A percentile compares a stretch with the other conserved stretches of the same genome.
Conservation (phyloP, 306 rosid genomes). For the Morella rubra region DNA sequence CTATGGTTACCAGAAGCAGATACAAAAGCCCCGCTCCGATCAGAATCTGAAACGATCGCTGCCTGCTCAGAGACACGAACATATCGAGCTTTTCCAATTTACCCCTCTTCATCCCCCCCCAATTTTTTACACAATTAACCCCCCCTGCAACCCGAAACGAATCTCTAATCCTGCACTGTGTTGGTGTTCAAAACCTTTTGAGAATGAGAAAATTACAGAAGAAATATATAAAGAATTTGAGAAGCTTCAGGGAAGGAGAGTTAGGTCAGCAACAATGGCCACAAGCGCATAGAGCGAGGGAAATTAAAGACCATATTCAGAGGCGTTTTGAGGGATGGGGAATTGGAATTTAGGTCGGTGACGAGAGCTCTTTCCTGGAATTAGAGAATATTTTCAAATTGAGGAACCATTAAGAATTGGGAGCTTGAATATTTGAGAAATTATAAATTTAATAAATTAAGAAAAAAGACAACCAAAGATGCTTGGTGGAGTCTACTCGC, state of each 20-base stretch:
- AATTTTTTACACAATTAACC: background rate
- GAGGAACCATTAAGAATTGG: background rate
- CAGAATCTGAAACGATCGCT: slow-evolving; percentile 73
- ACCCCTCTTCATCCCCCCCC: slow-evolving; percentile 59
- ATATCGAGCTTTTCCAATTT: slow-evolving; percentile 43
- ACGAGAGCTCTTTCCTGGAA: background rate
- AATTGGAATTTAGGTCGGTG: background rate
- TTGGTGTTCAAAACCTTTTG: background rate
- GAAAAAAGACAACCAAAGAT: background rate
- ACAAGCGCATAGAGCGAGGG: slow-evolving; percentile 19
- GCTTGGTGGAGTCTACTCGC: background rate
- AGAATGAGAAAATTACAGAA: background rate
- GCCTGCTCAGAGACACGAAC: slow-evolving; percentile 49
- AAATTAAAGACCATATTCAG: background rate
- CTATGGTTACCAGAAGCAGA: slow-evolving; percentile 51
- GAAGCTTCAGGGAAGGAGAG: slow-evolving; percentile 5
- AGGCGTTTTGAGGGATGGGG: background rate
- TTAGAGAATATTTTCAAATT: background rate
- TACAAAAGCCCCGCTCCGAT: slow-evolving; percentile 53
- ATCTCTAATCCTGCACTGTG: background rate
- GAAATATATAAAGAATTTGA: background rate
- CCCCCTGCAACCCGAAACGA: background rate
- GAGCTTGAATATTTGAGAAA: background rate
- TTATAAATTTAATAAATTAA: background rate
- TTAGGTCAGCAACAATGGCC: slow-evolving; percentile 21